Conservation (phyloP, 257 asterid genomes). For the Echium plantagineum region DNA sequence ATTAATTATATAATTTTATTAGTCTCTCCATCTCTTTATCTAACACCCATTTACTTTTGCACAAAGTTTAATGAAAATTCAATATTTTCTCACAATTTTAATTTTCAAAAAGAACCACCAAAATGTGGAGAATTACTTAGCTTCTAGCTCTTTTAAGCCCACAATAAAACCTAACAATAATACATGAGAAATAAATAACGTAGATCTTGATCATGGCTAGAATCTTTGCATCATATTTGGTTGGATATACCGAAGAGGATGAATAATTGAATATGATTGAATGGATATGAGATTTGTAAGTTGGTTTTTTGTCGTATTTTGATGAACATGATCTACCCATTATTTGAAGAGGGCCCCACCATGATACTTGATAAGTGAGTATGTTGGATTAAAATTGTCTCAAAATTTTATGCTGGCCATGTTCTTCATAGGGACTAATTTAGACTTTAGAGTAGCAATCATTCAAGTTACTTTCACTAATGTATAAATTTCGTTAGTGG, state of each 20-base stretch:
- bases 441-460: background rate
- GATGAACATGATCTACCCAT: background rate
- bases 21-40: no score
- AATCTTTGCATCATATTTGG: background rate
- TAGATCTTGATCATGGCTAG: background rate
- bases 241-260: background rate
- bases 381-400: no score
- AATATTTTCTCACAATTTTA: no score
- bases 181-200: no score
- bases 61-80: no score
- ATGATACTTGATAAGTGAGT: no score
- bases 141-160: no score
- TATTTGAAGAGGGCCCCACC: background rate
- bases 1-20: no score
- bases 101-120: no score
- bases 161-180: no score
- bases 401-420: background rate
- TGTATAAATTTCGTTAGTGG: background rate
- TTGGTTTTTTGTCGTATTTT: background rate
- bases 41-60: no score
- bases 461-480: background rate
- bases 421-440: background rate
- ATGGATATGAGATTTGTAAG: background rate
- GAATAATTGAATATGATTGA: background rate
- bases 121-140: no score